These are phyloP conservation scores for Collybia mongolica DNA, from an alignment of 768 basidiomycete genomes.

Conservation along the genomic window DNA sequence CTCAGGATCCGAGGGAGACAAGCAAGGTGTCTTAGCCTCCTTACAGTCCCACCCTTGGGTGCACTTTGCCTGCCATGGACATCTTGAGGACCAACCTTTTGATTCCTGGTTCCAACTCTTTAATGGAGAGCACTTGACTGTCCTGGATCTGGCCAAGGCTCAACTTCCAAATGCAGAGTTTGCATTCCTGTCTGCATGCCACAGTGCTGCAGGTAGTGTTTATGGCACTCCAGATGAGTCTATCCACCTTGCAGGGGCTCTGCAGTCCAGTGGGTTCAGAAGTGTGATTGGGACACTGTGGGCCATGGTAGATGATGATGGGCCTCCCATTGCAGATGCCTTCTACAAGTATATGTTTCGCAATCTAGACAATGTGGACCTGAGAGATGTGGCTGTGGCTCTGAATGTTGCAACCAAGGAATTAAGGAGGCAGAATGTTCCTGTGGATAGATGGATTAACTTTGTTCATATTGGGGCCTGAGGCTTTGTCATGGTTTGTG, in stretches of 20 bases:
- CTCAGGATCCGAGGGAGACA: not conserved
- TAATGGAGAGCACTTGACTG: not conserved
- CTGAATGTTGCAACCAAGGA: too few species aligned
- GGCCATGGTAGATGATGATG: slow-evolving; percentile 3
- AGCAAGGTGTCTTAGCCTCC: not conserved
- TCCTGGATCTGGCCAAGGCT: not conserved
- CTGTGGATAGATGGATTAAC: too few species aligned
- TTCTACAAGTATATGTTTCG: not conserved
- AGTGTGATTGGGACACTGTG: slow-evolving; percentile 15
- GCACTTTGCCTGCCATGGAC: slow-evolving; percentile 1
- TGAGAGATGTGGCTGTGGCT: too few species aligned
- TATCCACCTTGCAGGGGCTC: slow-evolving; percentile 12
- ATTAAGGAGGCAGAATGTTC: too few species aligned
- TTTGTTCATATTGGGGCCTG: too few species aligned
- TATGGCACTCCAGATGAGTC: slow-evolving; percentile 9
- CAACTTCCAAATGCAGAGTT: slow-evolving; percentile 1
- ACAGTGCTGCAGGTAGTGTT: slow-evolving; percentile 5
- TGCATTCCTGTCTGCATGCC: not conserved
- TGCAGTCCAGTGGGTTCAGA: slow-evolving; percentile 15
- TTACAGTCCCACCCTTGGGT: not conserved
- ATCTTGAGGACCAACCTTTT: not conserved
- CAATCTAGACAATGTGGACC: not conserved
- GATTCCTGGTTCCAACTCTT: not conserved
- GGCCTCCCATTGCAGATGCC: not conserved
- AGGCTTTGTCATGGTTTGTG: too few species aligned